Base-by-base conservation (phyloP, 805 yeast genomes). In the Spathaspora sp. region DNA sequence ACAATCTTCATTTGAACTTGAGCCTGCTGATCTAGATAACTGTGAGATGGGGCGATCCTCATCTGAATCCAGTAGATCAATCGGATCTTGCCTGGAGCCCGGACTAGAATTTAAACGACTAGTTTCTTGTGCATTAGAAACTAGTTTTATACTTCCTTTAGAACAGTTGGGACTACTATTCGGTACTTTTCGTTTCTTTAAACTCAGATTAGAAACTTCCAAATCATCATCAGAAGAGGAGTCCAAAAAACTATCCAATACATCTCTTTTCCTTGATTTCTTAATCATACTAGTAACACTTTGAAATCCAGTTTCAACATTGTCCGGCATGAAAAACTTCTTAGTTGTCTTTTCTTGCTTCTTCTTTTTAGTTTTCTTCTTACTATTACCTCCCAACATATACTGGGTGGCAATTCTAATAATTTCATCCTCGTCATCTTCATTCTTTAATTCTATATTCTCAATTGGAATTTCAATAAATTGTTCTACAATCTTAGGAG, bases 391-490 rank as follows among this genome's bases (percentile, higher is more conserved):
- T 40, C 72, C 70, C 19, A 75, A 66, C 81, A 85, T 85, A 49
- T 82, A 77, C 57, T 80, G 83, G 1, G 89, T 83, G 0, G 92
- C 92, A 51, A 82, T 72, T 49, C 77, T 76, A 56, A 87, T 80
- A 51, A 87, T 84, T 49, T 84, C 89, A 56, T 85, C 89, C 18
- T 75, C 77, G 42, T 83, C 80, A 46, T 83, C 87, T 49, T 79
- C 86, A 38, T 77, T 76, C 47, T 77, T 71, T 4, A 80, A 55
- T 51, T 78, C 82, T 47, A 74, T 68, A 61, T 88, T 90, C 53
- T 87, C 93, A 20, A 81, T 81, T 0, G 96, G 94, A 17, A 87
- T 78, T 5, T 78, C 83, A 48, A 93, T 84, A 17, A 70, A 69
- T 49, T 70, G 67, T 60, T 81, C 78, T 29, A 76, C 81, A 42